These are phyloP conservation scores for Beauveria scarabaeidicola DNA, from an alignment of 2,329 filamentous ascomycete genomes.

Conservation along the genomic window DNA sequence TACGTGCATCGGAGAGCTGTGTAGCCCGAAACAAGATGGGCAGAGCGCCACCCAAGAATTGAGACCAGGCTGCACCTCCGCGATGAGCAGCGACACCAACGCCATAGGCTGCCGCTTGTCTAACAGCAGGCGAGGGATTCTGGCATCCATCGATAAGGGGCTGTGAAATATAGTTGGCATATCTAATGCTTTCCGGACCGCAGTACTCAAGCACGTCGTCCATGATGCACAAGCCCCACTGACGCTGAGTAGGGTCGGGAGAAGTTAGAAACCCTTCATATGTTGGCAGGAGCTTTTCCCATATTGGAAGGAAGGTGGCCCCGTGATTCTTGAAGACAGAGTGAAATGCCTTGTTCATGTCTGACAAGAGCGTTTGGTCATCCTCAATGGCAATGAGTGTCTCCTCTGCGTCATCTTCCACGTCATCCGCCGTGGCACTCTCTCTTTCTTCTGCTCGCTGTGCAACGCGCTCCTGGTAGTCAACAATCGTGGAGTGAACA, in stretches of 20 bases:
- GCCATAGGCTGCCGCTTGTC: slow-evolving; percentile 92
- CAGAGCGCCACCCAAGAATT: slow-evolving; percentile 74
- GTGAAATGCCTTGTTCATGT: slow-evolving; percentile 99
- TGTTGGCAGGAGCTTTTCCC: slow-evolving; percentile 76
- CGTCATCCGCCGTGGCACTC: slow-evolving; percentile 67
- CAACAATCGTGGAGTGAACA: slow-evolving; percentile 76
- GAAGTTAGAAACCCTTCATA: slow-evolving; percentile 81
- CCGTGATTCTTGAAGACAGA: slow-evolving; percentile 98
- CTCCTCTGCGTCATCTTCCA: slow-evolving; percentile 83
- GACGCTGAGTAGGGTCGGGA: slow-evolving; percentile 77
- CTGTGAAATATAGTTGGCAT: slow-evolving; percentile 76
- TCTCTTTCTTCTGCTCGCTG: slow-evolving; percentile 76
- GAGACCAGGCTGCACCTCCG: slow-evolving; percentile 77
- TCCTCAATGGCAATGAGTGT: slow-evolving; percentile 88
- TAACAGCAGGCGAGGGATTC: slow-evolving; percentile 80
- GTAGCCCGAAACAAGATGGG: slow-evolving; percentile 79
- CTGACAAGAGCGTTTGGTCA: slow-evolving; percentile 89
- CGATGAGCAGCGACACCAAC: slow-evolving; percentile 93
- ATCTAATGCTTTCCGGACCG: slow-evolving; percentile 77
- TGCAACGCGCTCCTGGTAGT: slow-evolving; percentile 83
- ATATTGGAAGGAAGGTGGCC: slow-evolving; percentile 71
- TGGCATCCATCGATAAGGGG: slow-evolving; percentile 80
- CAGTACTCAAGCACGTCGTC: slow-evolving; percentile 98
- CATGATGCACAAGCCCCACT: slow-evolving; percentile 99
- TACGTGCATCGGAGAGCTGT: slow-evolving; percentile 70